phyloP scores from a whole-genome alignment of 2,329 filamentous ascomycete species.

The Colletotrichum abscissum region DNA sequence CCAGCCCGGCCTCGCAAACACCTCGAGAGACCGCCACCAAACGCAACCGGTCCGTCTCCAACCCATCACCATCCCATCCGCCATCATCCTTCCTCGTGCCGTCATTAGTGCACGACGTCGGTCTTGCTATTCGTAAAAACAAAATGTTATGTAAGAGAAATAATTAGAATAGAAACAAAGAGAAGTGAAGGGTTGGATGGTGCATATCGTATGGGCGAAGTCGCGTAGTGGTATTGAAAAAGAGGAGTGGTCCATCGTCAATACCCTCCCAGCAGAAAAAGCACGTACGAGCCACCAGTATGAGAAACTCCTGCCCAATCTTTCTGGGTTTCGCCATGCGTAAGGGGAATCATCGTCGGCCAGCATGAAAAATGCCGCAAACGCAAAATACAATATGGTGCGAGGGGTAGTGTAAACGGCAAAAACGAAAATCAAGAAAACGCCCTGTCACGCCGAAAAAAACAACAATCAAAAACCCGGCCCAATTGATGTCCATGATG shows the following conservation, averaged over 20 bases:
- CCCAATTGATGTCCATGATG: neutral
- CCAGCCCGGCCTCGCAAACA: neutral
- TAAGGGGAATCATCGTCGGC: conserved; percentile 35
- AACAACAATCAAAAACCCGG: neutral
- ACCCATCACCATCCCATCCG: neutral
- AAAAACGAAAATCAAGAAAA: conserved; percentile 1
- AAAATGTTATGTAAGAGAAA: conserved; percentile 17
- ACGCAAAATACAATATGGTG: conserved; percentile 23
- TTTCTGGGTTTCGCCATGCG: conserved; percentile 34
- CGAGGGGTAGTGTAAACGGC: conserved; percentile 29
- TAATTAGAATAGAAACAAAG: conserved; percentile 24
- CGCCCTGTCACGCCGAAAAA: conserved; percentile 5
- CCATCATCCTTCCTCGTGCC: conserved; percentile 21
- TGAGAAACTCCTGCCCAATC: conserved; percentile 33
- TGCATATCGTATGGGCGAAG: conserved; percentile 17
- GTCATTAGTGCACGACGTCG: conserved; percentile 27
- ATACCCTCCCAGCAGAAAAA: conserved; percentile 12
- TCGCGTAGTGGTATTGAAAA: conserved; percentile 31
- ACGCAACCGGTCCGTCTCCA: neutral
- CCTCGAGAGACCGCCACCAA: neutral
- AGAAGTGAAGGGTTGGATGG: conserved; percentile 11
- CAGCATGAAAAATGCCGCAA: conserved; percentile 31
- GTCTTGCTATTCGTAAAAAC: conserved; percentile 26
- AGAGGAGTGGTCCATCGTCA: neutral
- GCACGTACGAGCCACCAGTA: conserved; percentile 29